Base-by-base conservation (phyloP, 768 basidiomycete species). In the Fibroporia radiculosa region DNA sequence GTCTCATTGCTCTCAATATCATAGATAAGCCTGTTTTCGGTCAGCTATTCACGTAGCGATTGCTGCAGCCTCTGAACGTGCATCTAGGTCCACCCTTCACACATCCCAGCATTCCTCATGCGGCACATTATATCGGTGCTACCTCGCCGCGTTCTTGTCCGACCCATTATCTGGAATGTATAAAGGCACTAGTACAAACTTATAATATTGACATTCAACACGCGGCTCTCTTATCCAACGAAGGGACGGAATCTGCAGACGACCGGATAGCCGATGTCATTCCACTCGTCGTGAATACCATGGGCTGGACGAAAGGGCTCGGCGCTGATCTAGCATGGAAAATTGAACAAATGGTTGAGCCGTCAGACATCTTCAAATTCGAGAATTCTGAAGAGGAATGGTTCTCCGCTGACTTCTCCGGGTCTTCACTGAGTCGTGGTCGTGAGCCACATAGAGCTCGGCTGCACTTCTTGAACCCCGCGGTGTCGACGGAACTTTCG, bases 221-320 rank as follows among this genome's bases (percentile, higher is more conserved):
- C 40, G 66, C 73, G 1, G 53, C 59, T 1, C 43, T 62, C 4
- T 33, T 51, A 7, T 55, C 54, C 16, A 47, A 50, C 13, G 58
- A 60, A 6, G 59, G 62, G 3, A 62, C 64, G 4, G 48, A 62
- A 1, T 42, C 44, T 13, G 57, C 39, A 0, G 66, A 70, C 35
- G 49, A 51, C 24, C 70, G 75, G 32, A 72, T 84, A 19, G 54
- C 59, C 5, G 79, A 84, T 39, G 48, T 65, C 22, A 77, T 93
- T 4, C 95, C 95, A 0, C 75, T 97, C 14, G 78, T 97, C 13
- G 76, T 98, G 42, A 99, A 98, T 60, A 97, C 89, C 0, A 93
- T 95, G 80, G 95, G 95, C 2, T 99, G 95, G 95, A 77, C 77
- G 4, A 97, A 93, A 60, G 95, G 95, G 6, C 77, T 96, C 2